A percentile compares a stretch with the other conserved stretches of the same genome.
These are phyloP conservation scores for Ceratocystis huliohia DNA, from an alignment of 2,329 filamentous ascomycete species.

Conservation along the genomic window DNA sequence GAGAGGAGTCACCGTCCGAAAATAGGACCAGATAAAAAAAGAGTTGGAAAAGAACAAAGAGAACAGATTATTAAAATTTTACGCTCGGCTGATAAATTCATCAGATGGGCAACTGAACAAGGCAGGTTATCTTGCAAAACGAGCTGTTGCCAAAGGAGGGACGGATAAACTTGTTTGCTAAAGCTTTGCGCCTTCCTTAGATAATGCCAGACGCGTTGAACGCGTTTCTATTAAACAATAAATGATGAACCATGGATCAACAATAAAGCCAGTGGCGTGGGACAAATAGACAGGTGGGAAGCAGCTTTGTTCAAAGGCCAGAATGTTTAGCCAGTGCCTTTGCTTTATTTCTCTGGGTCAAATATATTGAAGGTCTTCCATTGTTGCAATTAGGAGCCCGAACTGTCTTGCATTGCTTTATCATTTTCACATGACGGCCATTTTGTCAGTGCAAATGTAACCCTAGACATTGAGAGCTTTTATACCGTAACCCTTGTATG, in stretches of 20 bases:
- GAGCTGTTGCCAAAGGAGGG: background rate
- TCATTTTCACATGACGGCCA: conserved; percentile 2
- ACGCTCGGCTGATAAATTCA: background rate
- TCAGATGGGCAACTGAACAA: background rate
- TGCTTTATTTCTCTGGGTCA: background rate
- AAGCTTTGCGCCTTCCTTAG: conserved; percentile 5
- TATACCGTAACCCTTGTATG: background rate
- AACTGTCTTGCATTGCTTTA: too few relatives aligned
- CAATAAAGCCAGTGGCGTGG: conserved; percentile 3
- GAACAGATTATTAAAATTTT: background rate
- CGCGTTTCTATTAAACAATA: conserved; percentile 13
- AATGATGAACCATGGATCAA: background rate
- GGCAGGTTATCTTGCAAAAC: background rate
- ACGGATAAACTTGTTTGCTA: background rate
- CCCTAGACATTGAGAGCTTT: too few relatives aligned
- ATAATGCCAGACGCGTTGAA: conserved; percentile 12
- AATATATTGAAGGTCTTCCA: background rate
- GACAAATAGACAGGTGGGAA: background rate
- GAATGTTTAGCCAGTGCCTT: too few relatives aligned
- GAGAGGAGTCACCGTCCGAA: background rate
- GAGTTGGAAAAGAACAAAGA: background rate
- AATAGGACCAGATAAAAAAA: background rate
- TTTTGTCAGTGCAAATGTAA: too few relatives aligned
- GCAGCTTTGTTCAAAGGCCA: background rate
- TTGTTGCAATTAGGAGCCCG: background rate